These are phyloP conservation scores for Candida pini DNA, from an alignment of 805 yeast genomes.

Conservation along the genomic window DNA sequence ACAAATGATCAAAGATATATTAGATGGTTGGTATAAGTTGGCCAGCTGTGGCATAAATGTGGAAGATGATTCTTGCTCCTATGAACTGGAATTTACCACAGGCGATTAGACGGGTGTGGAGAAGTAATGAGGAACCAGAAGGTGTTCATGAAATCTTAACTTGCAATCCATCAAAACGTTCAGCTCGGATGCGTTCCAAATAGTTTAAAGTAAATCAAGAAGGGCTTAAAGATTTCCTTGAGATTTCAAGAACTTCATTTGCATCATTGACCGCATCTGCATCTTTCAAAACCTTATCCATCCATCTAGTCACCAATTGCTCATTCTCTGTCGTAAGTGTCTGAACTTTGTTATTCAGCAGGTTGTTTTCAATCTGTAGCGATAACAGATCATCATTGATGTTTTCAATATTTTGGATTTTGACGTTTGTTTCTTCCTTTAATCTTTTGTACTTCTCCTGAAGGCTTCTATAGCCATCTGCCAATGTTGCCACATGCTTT, in stretches of 20 bases:
- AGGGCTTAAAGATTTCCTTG: conserved; percentile 11
- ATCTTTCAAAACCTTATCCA: conserved; percentile 36
- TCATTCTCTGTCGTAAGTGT: conserved; percentile 35
- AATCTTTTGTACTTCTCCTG: conserved; percentile 14
- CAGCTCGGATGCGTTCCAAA: neutral
- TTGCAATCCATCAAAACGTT: too few relatives aligned
- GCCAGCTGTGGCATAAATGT: too few relatives aligned
- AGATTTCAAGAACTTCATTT: conserved; percentile 26
- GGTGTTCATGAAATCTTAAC: too few relatives aligned
- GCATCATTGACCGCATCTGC: conserved; percentile 39
- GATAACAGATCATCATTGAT: conserved; percentile 47
- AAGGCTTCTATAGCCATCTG: conserved; percentile 21
- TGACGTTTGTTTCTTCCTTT: conserved; percentile 30
- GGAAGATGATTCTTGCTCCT: too few relatives aligned
- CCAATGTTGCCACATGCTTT: conserved; percentile 12
- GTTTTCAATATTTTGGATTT: conserved; percentile 41
- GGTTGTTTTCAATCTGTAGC: conserved; percentile 44
- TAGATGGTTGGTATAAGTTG: too few relatives aligned
- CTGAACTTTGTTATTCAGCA: conserved; percentile 30
- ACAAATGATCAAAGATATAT: too few relatives aligned
- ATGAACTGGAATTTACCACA: too few relatives aligned
- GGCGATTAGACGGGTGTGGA: too few relatives aligned
- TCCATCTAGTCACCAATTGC: conserved; percentile 36
- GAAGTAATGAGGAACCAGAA: too few relatives aligned
- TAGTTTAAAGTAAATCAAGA: neutral